These are phyloP conservation scores for Geranium incanum DNA, from an alignment of 441 rosid species.

Conservation along the genomic window DNA sequence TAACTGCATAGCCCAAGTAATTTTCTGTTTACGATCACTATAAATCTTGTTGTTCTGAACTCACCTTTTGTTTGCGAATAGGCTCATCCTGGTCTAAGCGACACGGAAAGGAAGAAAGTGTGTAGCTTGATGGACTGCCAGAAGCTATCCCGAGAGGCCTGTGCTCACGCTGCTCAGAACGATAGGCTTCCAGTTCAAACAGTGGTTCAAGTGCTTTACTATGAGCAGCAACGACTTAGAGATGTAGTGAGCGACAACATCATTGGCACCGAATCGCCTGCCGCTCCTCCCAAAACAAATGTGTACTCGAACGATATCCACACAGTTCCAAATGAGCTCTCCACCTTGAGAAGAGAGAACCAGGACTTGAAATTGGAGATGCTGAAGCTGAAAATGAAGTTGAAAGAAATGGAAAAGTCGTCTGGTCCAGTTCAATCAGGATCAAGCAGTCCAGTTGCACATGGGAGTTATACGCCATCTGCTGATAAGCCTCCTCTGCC, in stretches of 20 bases:
- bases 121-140: constrained; percentile 72
- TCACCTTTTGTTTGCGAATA: constrained; percentile 13
- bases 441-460: constrained; percentile 29
- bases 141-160: constrained; percentile 63
- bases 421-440: constrained; percentile 24
- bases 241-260: constrained; percentile 48
- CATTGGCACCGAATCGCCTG: constrained; percentile 31
- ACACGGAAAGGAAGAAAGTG: constrained; percentile 61
- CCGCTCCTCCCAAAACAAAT: constrained; percentile 28
- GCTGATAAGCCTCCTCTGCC: constrained; percentile 76
- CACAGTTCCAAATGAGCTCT: constrained; percentile 52
- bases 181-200: constrained; percentile 73
- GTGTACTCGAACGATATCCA: constrained; percentile 32
- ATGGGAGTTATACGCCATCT: constrained; percentile 23
- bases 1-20: neutral
- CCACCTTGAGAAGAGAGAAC: constrained; percentile 57
- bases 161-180: constrained; percentile 72
- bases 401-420: constrained; percentile 58
- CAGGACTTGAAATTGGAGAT: constrained; percentile 73
- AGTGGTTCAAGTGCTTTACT: constrained; percentile 84
- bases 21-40: too few relatives aligned
- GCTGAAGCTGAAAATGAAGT: constrained; percentile 69
- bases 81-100: constrained; percentile 63
- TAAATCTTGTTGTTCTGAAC: neutral
- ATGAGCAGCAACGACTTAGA: constrained; percentile 85